Percentiles rank a stretch among this genome's conserved stretches.
phyloP scores from a whole-genome alignment of 2,329 filamentous ascomycete species.

The Pezicula neosporulosa region DNA sequence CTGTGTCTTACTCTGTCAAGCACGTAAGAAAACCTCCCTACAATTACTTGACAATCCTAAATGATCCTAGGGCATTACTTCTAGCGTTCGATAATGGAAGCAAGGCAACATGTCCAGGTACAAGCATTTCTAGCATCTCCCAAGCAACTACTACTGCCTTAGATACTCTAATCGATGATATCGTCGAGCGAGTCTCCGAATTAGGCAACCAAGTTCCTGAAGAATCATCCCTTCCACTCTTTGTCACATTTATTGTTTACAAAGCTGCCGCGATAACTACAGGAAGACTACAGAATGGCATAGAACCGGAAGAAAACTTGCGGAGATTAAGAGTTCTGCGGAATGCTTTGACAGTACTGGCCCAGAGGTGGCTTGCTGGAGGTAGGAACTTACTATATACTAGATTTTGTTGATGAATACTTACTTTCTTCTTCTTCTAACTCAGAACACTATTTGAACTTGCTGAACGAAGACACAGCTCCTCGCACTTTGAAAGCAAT shows the following conservation, averaged over 20 bases:
- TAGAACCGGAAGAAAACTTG: too few relatives aligned
- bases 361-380: too few relatives aligned
- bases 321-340: too few relatives aligned
- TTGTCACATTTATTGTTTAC: background rate
- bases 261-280: too few relatives aligned
- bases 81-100: background rate
- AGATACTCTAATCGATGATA: conserved; percentile 3
- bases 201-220: background rate
- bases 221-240: conserved; percentile 1
- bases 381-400: too few relatives aligned
- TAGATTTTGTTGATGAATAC: too few relatives aligned
- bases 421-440: too few relatives aligned
- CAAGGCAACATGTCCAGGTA: background rate
- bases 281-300: too few relatives aligned
- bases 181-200: background rate
- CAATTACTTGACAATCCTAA: background rate
- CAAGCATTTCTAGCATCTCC: background rate
- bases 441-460: too few relatives aligned
- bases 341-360: too few relatives aligned
- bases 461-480: too few relatives aligned
- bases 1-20: conserved; percentile 1
- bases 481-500: too few relatives aligned
- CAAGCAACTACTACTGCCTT: background rate
- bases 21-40: conserved; percentile 2
- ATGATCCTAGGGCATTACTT: conserved; percentile 3